Percentiles rank a stretch among this genome's conserved stretches.
phyloP scores from a whole-genome alignment of 257 asterid species.

The Gardenia jasminoides region DNA sequence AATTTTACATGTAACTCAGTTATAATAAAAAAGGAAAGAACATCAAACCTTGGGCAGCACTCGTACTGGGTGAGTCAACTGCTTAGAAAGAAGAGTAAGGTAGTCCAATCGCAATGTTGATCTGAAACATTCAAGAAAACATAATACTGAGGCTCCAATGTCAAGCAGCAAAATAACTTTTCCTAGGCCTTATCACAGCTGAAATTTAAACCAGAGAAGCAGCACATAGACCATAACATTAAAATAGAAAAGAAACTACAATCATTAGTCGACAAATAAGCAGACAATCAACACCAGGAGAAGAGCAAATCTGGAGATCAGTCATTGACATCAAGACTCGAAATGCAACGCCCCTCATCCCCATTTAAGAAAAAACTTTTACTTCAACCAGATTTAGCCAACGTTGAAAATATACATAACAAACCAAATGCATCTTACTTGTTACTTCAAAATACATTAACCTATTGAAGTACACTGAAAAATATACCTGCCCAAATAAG shows the following conservation, averaged over 20 bases:
- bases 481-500: constrained; percentile 75
- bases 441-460: neutral
- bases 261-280: neutral
- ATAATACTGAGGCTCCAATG: constrained; percentile 4
- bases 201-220: neutral
- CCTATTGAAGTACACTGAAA: neutral
- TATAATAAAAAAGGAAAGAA: constrained; percentile 12
- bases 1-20: constrained; percentile 6
- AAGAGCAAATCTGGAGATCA: neutral
- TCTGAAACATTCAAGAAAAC: constrained; percentile 42
- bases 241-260: neutral
- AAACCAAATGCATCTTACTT: neutral
- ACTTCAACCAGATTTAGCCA: neutral
- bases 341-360: neutral
- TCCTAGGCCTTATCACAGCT: neutral
- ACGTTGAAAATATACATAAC: neutral
- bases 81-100: constrained; percentile 62
- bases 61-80: constrained; percentile 73
- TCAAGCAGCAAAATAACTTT: neutral
- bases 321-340: neutral
- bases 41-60: constrained; percentile 62
- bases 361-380: neutral
- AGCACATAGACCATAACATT: neutral
- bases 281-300: neutral
- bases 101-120: constrained; percentile 75